Percentiles rank a stretch among this genome's conserved stretches.
These are phyloP conservation scores for Tricholomella constricta DNA, from an alignment of 768 basidiomycete species.

Conservation along the genomic window DNA sequence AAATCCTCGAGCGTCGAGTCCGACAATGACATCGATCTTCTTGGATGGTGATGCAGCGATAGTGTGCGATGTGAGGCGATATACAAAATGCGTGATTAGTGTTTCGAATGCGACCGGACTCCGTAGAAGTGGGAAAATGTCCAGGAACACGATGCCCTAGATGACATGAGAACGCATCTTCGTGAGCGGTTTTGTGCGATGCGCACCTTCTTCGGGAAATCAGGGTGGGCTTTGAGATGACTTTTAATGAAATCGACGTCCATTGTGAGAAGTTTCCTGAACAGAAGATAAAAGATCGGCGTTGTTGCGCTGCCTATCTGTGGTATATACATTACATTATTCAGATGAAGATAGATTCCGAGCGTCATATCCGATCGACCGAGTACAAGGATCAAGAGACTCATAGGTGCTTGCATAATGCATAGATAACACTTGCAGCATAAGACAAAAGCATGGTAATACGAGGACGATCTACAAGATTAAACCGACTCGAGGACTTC, in stretches of 20 bases:
- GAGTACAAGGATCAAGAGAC: no score
- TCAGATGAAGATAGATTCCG: no score
- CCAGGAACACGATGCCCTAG: constrained; percentile 89
- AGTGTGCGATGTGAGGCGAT: constrained; percentile 83
- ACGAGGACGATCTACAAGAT: constrained; percentile 36
- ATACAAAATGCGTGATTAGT: constrained; percentile 83
- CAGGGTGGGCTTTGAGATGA: constrained; percentile 60
- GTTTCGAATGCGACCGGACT: constrained; percentile 88
- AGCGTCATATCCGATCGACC: no score
- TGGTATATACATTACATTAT: no score
- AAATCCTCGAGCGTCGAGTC: constrained; percentile 95
- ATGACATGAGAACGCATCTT: background rate
- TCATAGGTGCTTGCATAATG: constrained; percentile 15
- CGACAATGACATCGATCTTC: constrained; percentile 91
- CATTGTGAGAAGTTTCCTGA: constrained; percentile 52
- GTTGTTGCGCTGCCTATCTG: background rate
- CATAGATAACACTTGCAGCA: constrained; percentile 30
- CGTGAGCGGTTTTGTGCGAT: background rate
- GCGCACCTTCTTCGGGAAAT: constrained; percentile 89
- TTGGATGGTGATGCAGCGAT: constrained; percentile 57
- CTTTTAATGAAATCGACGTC: constrained; percentile 74
- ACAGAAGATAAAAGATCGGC: constrained; percentile 7
- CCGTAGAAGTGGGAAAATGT: constrained; percentile 92
- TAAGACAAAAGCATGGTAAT: constrained; percentile 37
- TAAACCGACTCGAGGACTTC: constrained; percentile 91